These are phyloP conservation scores for Furcasterigmium sp. DNA, from an alignment of 2,329 filamentous ascomycete species.

Conservation along the genomic window DNA sequence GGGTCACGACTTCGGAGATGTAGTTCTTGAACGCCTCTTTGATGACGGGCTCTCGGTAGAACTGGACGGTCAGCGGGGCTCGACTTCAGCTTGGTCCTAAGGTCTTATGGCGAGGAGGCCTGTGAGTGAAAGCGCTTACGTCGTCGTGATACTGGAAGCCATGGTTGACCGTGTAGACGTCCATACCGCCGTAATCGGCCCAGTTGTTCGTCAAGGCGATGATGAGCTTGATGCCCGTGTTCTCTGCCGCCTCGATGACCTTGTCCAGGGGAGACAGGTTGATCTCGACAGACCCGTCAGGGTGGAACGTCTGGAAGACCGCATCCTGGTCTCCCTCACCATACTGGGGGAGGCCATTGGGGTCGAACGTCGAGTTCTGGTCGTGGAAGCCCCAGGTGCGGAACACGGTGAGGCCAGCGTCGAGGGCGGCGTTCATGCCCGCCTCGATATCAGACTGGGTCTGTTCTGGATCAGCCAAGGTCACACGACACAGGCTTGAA, in stretches of 20 bases:
- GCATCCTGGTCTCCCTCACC: conserved; percentile 39
- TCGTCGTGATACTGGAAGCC: conserved; percentile 47
- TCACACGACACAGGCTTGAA: neutral
- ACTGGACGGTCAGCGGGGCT: conserved; percentile 20
- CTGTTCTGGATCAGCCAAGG: neutral
- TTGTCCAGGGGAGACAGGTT: conserved; percentile 41
- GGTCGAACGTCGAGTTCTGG: conserved; percentile 42
- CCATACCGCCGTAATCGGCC: conserved; percentile 57
- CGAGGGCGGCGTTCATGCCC: conserved; percentile 38
- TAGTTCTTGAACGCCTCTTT: conserved; percentile 52
- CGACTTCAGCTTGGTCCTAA: neutral
- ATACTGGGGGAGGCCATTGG: conserved; percentile 43
- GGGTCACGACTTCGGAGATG: conserved; percentile 50
- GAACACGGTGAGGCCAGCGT: conserved; percentile 46
- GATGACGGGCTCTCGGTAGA: conserved; percentile 43
- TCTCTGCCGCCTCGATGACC: conserved; percentile 43
- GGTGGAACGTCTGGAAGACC: conserved; percentile 34
- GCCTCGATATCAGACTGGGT: conserved; percentile 31
- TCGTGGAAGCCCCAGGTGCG: conserved; percentile 55
- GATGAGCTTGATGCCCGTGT: conserved; percentile 45
- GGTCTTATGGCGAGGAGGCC: no score
- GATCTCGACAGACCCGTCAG: conserved; percentile 9
- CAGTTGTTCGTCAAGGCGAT: conserved; percentile 53
- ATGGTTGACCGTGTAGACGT: conserved; percentile 51
- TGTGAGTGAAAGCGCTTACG: conserved; percentile 17